phyloP scores from a whole-genome alignment of 2,329 filamentous ascomycete genomes.

The Botryotinia convoluta region DNA sequence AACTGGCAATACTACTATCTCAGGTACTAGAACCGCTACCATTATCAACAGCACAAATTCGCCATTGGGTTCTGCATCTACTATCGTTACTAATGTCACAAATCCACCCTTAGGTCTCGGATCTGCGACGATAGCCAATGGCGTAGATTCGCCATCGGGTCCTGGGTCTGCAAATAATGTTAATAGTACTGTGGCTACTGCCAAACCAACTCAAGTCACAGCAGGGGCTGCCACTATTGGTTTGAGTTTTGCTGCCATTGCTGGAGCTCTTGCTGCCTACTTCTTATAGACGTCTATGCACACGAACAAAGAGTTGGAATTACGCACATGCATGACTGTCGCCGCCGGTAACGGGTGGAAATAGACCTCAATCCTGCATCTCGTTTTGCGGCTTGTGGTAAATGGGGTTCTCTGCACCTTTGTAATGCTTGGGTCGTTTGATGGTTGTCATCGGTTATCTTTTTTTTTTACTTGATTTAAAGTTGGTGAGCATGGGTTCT shows the following conservation, averaged over 20 bases:
- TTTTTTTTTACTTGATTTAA: neutral
- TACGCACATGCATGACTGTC: neutral
- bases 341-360: neutral
- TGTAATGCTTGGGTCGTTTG: too few species aligned
- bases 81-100: too few species aligned
- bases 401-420: too few species aligned
- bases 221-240: conserved; percentile 23
- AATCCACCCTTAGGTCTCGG: too few species aligned
- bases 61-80: too few species aligned
- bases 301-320: neutral
- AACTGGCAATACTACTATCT: neutral
- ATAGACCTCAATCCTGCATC: neutral
- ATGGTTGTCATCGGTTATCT: neutral
- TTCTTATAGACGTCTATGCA: conserved; percentile 22
- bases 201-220: conserved; percentile 14
- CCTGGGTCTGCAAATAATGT: conserved; percentile 1
- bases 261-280: conserved; percentile 25
- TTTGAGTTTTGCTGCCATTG: conserved; percentile 27
- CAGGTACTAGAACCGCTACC: too few species aligned
- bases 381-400: neutral
- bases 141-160: too few species aligned
- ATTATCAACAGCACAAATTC: too few species aligned
- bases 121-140: too few species aligned
- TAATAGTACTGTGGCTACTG: neutral
- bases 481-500: neutral